Evolutionary conservation across 768 basidiomycete genomes (phyloP).

Genomic region (Boletus rex-veris): DNA sequence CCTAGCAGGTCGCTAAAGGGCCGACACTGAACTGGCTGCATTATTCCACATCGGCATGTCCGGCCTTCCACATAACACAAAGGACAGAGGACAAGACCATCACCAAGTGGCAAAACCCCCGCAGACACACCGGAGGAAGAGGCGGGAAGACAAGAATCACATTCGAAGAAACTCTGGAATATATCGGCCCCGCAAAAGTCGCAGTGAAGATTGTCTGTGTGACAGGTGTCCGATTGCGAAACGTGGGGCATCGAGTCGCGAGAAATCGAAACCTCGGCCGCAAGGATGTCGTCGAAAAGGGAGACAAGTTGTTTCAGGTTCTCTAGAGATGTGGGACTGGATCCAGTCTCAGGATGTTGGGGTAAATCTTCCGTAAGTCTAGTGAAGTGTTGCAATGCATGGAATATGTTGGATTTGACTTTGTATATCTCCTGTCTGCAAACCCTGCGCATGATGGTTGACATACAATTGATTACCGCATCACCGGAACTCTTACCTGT

Average conservation of each 20-base stretch:
- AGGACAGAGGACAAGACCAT: constrained; percentile 57
- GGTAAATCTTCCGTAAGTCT: constrained; percentile 5
- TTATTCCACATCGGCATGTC: constrained; percentile 57
- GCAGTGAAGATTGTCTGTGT: constrained; percentile 44
- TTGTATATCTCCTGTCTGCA: constrained; percentile 76
- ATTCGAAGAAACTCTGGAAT: constrained; percentile 80
- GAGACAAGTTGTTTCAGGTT: constrained; percentile 38
- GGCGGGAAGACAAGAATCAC: constrained; percentile 43
- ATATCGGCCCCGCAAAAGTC: constrained; percentile 83
- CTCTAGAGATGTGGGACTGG: neutral
- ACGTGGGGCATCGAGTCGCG: constrained; percentile 29
- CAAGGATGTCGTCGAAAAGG: constrained; percentile 51
- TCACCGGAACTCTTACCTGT: constrained; percentile 46
- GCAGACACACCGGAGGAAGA: constrained; percentile 10
- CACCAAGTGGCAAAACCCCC: constrained; percentile 30
- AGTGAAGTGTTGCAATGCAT: constrained; percentile 44
- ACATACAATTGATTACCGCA: neutral
- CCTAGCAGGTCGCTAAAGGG: constrained; percentile 44
- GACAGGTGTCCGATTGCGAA: constrained; percentile 18
- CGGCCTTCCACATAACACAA: constrained; percentile 78
- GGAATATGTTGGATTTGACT: constrained; percentile 62
- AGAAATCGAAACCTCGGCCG: constrained; percentile 40
- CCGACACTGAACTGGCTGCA: constrained; percentile 60
- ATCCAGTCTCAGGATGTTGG: neutral
- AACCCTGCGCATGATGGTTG: constrained; percentile 46